Percentiles rank a stretch among this genome's conserved stretches.
phyloP scores from a whole-genome alignment of 805 yeast species.

The Ogataea thermomethanolica region DNA sequence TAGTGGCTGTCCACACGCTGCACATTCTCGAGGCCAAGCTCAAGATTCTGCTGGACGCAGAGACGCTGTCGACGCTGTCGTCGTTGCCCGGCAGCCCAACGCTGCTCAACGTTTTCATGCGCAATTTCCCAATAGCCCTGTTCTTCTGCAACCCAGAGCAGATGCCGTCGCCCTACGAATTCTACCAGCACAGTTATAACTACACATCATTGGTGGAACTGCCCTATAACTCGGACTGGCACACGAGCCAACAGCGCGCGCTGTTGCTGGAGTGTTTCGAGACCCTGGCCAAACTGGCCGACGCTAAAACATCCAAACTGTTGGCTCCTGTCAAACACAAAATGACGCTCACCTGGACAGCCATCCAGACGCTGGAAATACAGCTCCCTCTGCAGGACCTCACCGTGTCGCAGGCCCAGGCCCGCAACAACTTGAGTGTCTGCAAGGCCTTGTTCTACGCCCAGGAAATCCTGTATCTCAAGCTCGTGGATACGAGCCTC shows the following conservation, averaged over 20 bases:
- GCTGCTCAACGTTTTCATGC: conserved; percentile 30
- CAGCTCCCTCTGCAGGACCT: conserved; percentile 19
- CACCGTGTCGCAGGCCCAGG: background rate
- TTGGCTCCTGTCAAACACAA: conserved; percentile 20
- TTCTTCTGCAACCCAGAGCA: conserved; percentile 33
- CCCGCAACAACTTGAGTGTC: conserved; percentile 13
- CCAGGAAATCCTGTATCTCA: conserved; percentile 27
- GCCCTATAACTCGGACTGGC: conserved; percentile 4
- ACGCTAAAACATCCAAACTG: conserved; percentile 1
- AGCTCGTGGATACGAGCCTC: conserved; percentile 20
- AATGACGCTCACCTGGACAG: conserved; percentile 30
- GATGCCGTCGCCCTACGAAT: conserved; percentile 42
- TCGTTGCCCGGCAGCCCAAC: conserved; percentile 8
- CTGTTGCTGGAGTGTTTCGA: conserved; percentile 31
- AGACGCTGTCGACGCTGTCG: conserved; percentile 1
- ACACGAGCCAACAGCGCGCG: conserved; percentile 8
- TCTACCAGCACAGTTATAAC: conserved; percentile 29
- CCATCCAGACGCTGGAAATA: conserved; percentile 31
- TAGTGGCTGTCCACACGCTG: conserved; percentile 10
- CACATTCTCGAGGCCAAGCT: conserved; percentile 5
- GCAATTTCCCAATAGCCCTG: conserved; percentile 39
- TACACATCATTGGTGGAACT: conserved; percentile 9
- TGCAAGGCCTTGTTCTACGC: conserved; percentile 27
- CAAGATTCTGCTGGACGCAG: background rate
- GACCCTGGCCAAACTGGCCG: conserved; percentile 35